Conservation (phyloP, 2,329 filamentous ascomycete genomes). For the Periconia macrospinosa region DNA sequence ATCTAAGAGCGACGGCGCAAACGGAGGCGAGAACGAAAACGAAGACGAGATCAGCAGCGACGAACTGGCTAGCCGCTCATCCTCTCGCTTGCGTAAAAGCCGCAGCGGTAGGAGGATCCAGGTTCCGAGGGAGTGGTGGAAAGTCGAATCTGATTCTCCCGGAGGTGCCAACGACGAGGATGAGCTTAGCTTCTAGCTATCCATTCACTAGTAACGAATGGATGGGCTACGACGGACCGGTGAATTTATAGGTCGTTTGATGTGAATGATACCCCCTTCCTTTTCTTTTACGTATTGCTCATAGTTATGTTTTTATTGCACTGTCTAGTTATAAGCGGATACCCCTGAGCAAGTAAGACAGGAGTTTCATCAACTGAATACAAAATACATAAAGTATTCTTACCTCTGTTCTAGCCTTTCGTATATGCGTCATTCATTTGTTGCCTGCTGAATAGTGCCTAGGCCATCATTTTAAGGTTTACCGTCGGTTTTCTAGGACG, state of each 20-base stretch:
- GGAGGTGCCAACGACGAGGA: constrained; percentile 31
- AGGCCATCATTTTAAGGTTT: too few relatives aligned
- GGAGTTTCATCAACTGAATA: too few relatives aligned
- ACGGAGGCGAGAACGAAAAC: neutral
- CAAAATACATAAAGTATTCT: too few relatives aligned
- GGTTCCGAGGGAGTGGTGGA: constrained; percentile 14
- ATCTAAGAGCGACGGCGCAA: too few relatives aligned
- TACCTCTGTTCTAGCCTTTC: too few relatives aligned
- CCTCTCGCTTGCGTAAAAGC: constrained; percentile 1
- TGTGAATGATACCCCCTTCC: neutral
- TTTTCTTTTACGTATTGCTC: neutral
- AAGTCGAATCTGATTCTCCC: constrained; percentile 1
- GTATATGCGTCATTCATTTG: too few relatives aligned
- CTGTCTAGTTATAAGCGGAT: neutral
- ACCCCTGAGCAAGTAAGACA: neutral
- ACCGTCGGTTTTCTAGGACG: too few relatives aligned
- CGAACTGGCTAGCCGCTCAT: neutral
- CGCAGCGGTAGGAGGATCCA: constrained; percentile 2
- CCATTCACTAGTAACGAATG: constrained; percentile 6
- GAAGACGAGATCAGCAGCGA: constrained; percentile 3
- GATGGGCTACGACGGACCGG: neutral
- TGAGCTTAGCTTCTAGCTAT: constrained; percentile 32
- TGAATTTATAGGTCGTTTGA: neutral
- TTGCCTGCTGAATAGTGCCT: too few relatives aligned
- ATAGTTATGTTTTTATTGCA: neutral